A percentile compares a stretch with the other conserved stretches of the same genome.
Conservation (phyloP, 2,329 filamentous ascomycete species). For the Penicillium sp. region DNA sequence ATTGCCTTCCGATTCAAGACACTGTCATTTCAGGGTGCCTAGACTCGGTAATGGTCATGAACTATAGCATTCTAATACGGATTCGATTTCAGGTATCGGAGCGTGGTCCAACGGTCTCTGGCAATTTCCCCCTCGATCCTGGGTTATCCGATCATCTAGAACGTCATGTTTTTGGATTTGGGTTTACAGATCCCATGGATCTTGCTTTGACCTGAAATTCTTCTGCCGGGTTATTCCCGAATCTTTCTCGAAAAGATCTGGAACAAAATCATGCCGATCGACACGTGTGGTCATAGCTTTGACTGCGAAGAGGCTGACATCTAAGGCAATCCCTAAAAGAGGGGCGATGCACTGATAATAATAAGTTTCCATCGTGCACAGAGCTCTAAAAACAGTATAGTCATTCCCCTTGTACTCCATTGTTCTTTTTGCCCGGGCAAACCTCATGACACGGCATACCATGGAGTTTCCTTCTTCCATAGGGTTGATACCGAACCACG, state of each 20-base stretch:
- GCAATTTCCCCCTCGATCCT: background rate
- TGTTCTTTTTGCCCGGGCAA: background rate
- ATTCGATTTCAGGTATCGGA: background rate
- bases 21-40: background rate
- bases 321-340: background rate
- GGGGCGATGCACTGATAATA: background rate
- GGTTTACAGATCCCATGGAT: slow-evolving; percentile 11
- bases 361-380: background rate
- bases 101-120: background rate
- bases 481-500: background rate
- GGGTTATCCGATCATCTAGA: background rate
- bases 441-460: background rate
- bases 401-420: background rate
- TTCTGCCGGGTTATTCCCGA: background rate
- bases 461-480: background rate
- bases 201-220: background rate
- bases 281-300: slow-evolving; percentile 16
- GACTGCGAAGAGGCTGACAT: slow-evolving; percentile 1
- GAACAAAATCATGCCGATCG: slow-evolving; percentile 11
- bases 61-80: too few species aligned
- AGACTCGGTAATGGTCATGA: background rate
- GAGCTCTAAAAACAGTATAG: background rate
- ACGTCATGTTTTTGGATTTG: background rate
- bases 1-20: slow-evolving; percentile 5
- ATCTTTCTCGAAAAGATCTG: slow-evolving; percentile 15